Base-by-base conservation (phyloP, 1,284 basidiomycete genomes). In the Sporisorium sorghi region DNA sequence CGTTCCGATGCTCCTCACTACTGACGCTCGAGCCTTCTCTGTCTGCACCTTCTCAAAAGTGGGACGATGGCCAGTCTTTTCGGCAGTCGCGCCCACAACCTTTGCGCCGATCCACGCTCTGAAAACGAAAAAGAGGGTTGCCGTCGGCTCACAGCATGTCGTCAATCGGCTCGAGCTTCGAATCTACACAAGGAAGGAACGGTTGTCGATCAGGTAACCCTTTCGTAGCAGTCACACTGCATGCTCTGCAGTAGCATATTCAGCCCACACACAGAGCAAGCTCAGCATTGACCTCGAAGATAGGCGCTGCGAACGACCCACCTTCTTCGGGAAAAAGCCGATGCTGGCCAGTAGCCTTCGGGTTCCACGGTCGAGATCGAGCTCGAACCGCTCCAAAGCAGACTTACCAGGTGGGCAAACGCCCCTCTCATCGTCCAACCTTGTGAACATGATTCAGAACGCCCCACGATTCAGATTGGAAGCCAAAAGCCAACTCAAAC, bases 291-390 rank as follows among this genome's bases (percentile, higher is more conserved):
- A 21, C 46, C n/a, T 17, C 2, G 8, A 19, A n/a, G n/a, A 40
- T 19, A 40, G 37, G 17, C n/a, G n/a, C 37, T 40, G 37, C 32
- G 32, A 5, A 17, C n/a, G 11, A 21, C 14, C n/a, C 28, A 30
- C 11, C 8, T 30, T 11, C 26, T 49, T 35, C 48, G 48, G 32
- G 19, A 14, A 49, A 50, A n/a, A 17, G 14, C 48, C 48, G 48
- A 50, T 3, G 26, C 26, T 15, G 24, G n/a, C n/a, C n/a, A n/a
- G n/a, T n/a, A n/a, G n/a, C 12, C 37, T 47, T 50, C 48, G 48
- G 48, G 10, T 49, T 49, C 32, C 32, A 49, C 48, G 48, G 48
- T 35, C 32, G 48, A 33, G 47, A 28, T 48, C 28, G 28, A 33
- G 47, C 47, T 48, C 28, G 28, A 32, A 30, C 43, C 43, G 43